Evolutionary conservation across 148 eudicot species (phyloP), one percentile per base, ranked within the genome.

Genomic region (Polygonum maritimum): DNA sequence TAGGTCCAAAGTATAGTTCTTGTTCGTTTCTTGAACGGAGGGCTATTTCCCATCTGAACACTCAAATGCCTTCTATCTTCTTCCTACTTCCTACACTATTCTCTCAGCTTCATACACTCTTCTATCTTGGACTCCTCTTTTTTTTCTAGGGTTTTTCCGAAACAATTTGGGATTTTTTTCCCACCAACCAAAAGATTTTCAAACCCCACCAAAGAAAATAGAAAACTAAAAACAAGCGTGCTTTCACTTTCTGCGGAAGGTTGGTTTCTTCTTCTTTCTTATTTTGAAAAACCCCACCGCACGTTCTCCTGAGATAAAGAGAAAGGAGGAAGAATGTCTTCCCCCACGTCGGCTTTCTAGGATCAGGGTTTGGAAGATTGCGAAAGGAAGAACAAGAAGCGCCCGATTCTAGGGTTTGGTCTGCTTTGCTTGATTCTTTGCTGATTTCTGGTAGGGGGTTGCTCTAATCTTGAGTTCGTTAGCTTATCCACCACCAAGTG

Each of bases 221-320:
- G 2, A 8, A 18, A 58, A 10, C 10, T 7, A 58, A 60, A 67
- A 38, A 67, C 12, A 38, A 16, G 71, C 2, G 71, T 67, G 75
- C 75, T 72, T 72, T 75, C 47, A 52, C 77, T 75, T 38, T 52
- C 62, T 75, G n/a, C 18, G 4, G 47, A 48, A 14, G 47, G 14
- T 75, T 14, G 65, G 71, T 35, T 67, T 35, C 45, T 36, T 67
- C 45, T 39, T 41, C 58, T 57, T 57, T 39, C 21, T 16, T 57
- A 52, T 22, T 63, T 38, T 41, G 52, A 76, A 39, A 75, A 76
- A 76, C 78, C 78, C 71, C 78, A 76, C 78, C 78, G 71, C 78
- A 76, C 78, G 78, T 76, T 76, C 39, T 75, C 48, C 45, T 41
- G 21, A 9, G 54, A 48, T 22, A 67, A 67, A 72, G 38, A 72